A percentile compares a stretch with the other conserved stretches of the same genome.
Conservation (phyloP, 2,329 filamentous ascomycete species). For the Sclerotinia sclerotiorum region DNA sequence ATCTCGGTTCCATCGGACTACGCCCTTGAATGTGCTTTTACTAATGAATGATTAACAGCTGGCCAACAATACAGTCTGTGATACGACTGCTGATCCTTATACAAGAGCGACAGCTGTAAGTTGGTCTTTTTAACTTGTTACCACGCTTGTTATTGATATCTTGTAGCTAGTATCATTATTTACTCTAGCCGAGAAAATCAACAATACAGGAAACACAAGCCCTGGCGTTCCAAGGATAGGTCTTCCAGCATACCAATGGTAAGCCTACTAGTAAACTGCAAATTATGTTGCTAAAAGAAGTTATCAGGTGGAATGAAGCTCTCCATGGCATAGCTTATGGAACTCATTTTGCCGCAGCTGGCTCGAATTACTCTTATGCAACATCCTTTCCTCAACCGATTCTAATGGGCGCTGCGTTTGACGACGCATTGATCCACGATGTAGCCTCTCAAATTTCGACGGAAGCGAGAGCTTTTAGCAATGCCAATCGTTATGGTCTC, state of each 20-base stretch:
- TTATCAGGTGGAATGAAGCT: constrained; percentile 53
- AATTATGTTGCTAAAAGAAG: neutral
- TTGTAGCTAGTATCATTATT: constrained; percentile 24
- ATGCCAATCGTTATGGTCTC: constrained; percentile 54
- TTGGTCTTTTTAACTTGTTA: neutral
- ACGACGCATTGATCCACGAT: constrained; percentile 58
- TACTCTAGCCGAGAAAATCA: constrained; percentile 27
- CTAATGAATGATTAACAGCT: constrained; percentile 39
- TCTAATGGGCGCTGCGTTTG: constrained; percentile 60
- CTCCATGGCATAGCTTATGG: constrained; percentile 61
- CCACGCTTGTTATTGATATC: neutral
- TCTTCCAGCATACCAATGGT: constrained; percentile 52
- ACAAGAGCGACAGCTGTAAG: constrained; percentile 30
- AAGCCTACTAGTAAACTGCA: neutral
- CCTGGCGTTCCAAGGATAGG: constrained; percentile 31
- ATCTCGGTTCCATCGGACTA: neutral
- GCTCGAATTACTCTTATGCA: constrained; percentile 54
- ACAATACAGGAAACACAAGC: constrained; percentile 26
- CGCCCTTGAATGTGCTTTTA: neutral
- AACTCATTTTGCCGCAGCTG: constrained; percentile 53
- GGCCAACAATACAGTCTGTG: constrained; percentile 40
- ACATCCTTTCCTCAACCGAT: constrained; percentile 68
- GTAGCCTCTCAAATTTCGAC: constrained; percentile 57
- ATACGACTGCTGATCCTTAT: constrained; percentile 25
- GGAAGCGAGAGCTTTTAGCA: constrained; percentile 65